Conservation (phyloP, 108 stramenopile species). For the Cyclotella atomus region DNA sequence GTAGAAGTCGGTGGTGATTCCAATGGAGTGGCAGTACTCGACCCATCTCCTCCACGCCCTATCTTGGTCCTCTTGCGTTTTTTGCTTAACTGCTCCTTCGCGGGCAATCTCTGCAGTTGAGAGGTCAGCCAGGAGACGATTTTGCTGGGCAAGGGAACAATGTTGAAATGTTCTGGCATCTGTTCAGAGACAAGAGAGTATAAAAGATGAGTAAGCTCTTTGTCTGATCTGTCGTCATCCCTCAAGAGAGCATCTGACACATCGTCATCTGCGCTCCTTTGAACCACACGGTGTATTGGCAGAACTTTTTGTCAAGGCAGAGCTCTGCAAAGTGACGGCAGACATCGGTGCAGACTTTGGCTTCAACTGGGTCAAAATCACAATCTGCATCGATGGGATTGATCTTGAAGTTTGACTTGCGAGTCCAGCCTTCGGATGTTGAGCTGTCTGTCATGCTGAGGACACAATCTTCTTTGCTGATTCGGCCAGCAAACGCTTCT, state of each 20-base stretch:
- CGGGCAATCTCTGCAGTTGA: slow-evolving; percentile 19
- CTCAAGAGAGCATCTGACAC: too few relatives aligned
- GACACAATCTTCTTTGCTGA: not conserved
- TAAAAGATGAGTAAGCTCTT: too few relatives aligned
- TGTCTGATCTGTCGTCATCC: too few relatives aligned
- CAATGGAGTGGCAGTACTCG: not conserved
- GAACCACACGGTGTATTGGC: slow-evolving; percentile 22
- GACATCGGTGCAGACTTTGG: not conserved
- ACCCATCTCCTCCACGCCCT: slow-evolving; percentile 15
- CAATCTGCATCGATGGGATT: not conserved
- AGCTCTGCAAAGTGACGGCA: not conserved
- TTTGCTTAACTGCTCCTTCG: slow-evolving; percentile 17
- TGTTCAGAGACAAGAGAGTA: slow-evolving; percentile 2
- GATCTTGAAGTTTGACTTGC: slow-evolving; percentile 22
- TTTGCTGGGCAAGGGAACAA: slow-evolving; percentile 29
- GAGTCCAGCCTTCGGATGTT: slow-evolving; percentile 7
- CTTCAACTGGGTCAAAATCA: slow-evolving; percentile 14
- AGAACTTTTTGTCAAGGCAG: not conserved
- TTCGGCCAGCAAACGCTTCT: not conserved
- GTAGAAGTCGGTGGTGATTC: not conserved
- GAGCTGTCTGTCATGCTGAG: not conserved
- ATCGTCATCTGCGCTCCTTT: too few relatives aligned
- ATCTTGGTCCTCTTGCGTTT: slow-evolving; percentile 24
- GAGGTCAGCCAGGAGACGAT: slow-evolving; percentile 37
- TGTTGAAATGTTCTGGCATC: slow-evolving; percentile 21